Evolutionary conservation across 2,329 filamentous ascomycete genomes (phyloP), one percentile per base, ranked within the genome.

Genomic region (Trichoderma sp.): DNA sequence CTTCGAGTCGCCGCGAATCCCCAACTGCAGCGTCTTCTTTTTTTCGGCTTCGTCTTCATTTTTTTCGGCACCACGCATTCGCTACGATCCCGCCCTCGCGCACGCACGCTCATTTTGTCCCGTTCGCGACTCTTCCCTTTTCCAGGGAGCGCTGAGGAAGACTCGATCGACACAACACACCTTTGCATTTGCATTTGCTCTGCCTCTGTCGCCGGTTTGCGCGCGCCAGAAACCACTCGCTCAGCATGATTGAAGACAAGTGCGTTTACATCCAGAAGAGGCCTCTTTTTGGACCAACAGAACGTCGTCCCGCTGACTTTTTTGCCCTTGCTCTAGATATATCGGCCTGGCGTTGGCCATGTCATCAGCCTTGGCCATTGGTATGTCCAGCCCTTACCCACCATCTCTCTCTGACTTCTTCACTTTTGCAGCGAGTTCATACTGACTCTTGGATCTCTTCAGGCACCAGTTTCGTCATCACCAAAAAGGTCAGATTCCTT

Each of bases 391-490:
- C 1, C 47, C n/a, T 24, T 53, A 9, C 43, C 43, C n/a, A 51
- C 43, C 9, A 47, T 66, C 72, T 47, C 30, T 21, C 32, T 74
- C 47, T 34, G 34, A n/a, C 34, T 66, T 14, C 57, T 58, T 61
- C 30, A 28, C 62, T 26, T 57, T 63, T 56, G 58, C 43, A 12
- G 30, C 47, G 43, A 47, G 12, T n/a, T 57, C 9, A 26, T 60
- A 30, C 67, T 73, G 28, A 71, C 72, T 62, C 70, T 58, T 53
- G 51, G 12, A 11, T 34, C 26, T 72, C 56, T 72, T 58, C 77
- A 96, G 94, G 94, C 79, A 94, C 93, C 66, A 97, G 95, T 88
- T 99, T 99, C 82, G 95, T 99, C 76, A 98, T 99, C 79, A 99
- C 97, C 62, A 99, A 99, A 85, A 98, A 98, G 89, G 93, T 96